These are phyloP conservation scores for Amphicarpaea edgeworthii DNA, from an alignment of 306 rosid genomes.

Conservation along the genomic window DNA sequence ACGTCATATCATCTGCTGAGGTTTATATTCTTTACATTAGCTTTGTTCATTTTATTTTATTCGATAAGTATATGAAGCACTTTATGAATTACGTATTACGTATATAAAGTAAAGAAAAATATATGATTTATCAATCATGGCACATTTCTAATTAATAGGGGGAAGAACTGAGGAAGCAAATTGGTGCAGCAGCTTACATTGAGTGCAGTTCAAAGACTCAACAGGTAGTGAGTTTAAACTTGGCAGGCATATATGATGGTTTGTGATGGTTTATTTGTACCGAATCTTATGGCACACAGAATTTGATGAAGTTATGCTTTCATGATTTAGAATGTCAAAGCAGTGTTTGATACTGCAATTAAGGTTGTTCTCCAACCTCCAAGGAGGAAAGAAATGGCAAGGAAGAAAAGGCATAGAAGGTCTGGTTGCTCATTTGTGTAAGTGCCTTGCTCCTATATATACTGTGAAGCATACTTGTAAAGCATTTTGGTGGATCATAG, in stretches of 20 bases:
- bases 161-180: conserved; percentile 96
- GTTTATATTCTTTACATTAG: conserved; percentile 49
- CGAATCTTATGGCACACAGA: conserved; percentile 12
- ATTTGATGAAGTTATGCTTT: conserved; percentile 33
- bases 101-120: neutral
- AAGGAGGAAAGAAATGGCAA: conserved; percentile 81
- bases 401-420: conserved; percentile 74
- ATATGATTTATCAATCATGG: conserved; percentile 35
- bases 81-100: neutral
- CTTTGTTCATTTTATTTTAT: neutral
- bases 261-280: neutral
- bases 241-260: too few relatives aligned
- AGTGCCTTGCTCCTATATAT: conserved; percentile 50
- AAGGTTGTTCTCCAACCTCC: conserved; percentile 99
- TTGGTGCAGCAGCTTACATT: conserved; percentile 95
- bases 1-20: conserved; percentile 80
- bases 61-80: neutral
- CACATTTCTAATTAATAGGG: conserved; percentile 62
- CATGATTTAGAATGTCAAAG: conserved; percentile 85
- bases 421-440: conserved; percentile 86
- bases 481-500: conserved; percentile 4
- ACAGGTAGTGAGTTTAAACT: conserved; percentile 71
- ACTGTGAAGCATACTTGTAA: neutral
- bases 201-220: conserved; percentile 99
- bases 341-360: conserved; percentile 93